Percentiles rank a stretch among this genome's conserved stretches.
Evolutionary conservation across 2,329 filamentous ascomycete species (phyloP).

Genomic region (Thyridium curvatum): DNA sequence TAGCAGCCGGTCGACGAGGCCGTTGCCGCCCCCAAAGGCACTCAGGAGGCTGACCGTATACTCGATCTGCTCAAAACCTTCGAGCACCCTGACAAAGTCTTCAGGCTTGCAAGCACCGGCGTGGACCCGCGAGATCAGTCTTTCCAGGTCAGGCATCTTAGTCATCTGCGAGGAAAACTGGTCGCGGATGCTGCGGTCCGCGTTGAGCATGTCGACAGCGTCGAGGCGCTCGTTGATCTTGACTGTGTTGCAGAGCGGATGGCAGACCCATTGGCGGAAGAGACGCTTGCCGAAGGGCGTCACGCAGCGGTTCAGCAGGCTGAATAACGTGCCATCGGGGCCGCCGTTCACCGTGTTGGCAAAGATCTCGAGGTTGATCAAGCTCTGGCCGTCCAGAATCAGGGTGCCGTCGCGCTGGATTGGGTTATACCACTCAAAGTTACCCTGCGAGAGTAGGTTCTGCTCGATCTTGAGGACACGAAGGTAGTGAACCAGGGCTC

Average conservation of each 20-base stretch:
- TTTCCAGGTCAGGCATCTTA: slow-evolving; percentile 89
- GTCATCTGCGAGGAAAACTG: slow-evolving; percentile 83
- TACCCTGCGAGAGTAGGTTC: slow-evolving; percentile 79
- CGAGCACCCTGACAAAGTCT: slow-evolving; percentile 88
- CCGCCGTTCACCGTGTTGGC: slow-evolving; percentile 87
- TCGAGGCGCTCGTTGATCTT: slow-evolving; percentile 93
- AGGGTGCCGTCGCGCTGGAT: slow-evolving; percentile 87
- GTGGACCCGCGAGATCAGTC: slow-evolving; percentile 89
- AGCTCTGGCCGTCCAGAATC: slow-evolving; percentile 88
- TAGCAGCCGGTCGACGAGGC: slow-evolving; percentile 79
- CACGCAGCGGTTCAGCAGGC: slow-evolving; percentile 85
- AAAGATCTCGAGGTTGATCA: slow-evolving; percentile 98
- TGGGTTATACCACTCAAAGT: slow-evolving; percentile 87
- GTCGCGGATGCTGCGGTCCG: slow-evolving; percentile 72
- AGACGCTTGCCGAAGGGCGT: slow-evolving; percentile 96
- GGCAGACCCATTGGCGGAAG: slow-evolving; percentile 95
- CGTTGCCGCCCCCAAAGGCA: slow-evolving; percentile 68
- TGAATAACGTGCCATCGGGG: slow-evolving; percentile 79
- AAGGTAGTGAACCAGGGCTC: slow-evolving; percentile 83
- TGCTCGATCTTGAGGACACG: slow-evolving; percentile 82
- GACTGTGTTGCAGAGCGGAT: slow-evolving; percentile 78
- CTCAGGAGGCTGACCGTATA: slow-evolving; percentile 81
- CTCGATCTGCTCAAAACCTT: slow-evolving; percentile 97
- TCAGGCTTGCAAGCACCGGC: slow-evolving; percentile 84
- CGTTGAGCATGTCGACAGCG: slow-evolving; percentile 88